A percentile compares a stretch with the other conserved stretches of the same genome.
These are phyloP conservation scores for Ramalina intermedia DNA, from an alignment of 495 filamentous ascomycete species.

Conservation along the genomic window DNA sequence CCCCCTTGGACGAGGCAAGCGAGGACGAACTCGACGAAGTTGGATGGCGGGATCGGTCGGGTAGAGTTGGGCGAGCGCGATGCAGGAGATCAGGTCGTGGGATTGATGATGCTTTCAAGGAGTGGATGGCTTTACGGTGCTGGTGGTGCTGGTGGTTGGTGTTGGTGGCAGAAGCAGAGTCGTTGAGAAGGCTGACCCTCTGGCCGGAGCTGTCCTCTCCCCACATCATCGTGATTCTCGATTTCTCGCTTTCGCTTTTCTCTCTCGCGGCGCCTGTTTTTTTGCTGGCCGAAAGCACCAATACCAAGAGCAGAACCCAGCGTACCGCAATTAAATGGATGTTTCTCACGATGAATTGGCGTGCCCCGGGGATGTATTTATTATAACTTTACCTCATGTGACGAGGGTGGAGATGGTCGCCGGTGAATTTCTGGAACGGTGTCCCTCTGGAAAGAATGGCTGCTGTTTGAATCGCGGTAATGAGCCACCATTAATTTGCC, in stretches of 20 bases:
- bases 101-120: not conserved
- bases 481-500: too few species aligned
- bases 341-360: too few species aligned
- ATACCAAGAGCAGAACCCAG: too few species aligned
- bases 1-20: constrained; percentile 1
- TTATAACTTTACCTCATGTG: too few species aligned
- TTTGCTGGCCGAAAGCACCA: too few species aligned
- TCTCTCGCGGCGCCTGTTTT: not conserved
- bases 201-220: constrained; percentile 17
- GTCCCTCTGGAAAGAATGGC: too few species aligned
- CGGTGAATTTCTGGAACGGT: too few species aligned
- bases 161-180: constrained; percentile 3
- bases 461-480: too few species aligned
- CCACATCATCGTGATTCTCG: constrained; percentile 9
- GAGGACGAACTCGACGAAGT: constrained; percentile 7
- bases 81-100: too few species aligned
- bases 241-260: not conserved
- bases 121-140: not conserved
- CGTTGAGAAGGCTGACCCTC: constrained; percentile 17
- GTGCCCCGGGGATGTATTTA: too few species aligned
- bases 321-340: too few species aligned
- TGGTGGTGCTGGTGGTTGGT: constrained; percentile 1
- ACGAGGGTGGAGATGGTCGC: too few species aligned
- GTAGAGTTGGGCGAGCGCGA: not conserved
- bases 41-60: constrained; percentile 3